These are phyloP conservation scores for Aspergillus clavatus DNA, from an alignment of 2,329 filamentous ascomycete species.

Conservation along the genomic window DNA sequence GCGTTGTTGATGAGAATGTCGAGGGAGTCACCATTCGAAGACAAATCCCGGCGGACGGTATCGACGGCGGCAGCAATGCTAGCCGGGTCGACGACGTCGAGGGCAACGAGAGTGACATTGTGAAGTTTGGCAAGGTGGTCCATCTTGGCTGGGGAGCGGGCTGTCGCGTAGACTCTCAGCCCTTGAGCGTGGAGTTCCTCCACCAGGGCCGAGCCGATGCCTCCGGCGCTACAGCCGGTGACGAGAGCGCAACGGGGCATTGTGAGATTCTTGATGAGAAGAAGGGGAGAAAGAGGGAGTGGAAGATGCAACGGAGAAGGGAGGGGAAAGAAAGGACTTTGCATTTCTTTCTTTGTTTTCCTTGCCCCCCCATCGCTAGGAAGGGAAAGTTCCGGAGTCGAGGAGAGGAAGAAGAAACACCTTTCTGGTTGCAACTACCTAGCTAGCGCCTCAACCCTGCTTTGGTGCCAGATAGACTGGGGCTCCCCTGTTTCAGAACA, in stretches of 20 bases:
- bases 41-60: constrained; percentile 7
- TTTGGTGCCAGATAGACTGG: too few relatives aligned
- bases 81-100: constrained; percentile 24
- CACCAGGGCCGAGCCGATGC: constrained; percentile 36
- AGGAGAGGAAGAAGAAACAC: too few relatives aligned
- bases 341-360: too few relatives aligned
- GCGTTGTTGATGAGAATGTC: constrained; percentile 43
- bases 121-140: constrained; percentile 12
- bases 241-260: constrained; percentile 25
- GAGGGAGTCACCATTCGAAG: constrained; percentile 28
- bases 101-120: constrained; percentile 22
- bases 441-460: too few relatives aligned
- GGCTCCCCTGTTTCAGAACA: too few relatives aligned
- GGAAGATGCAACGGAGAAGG: too few relatives aligned
- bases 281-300: too few relatives aligned
- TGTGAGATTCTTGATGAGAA: not conserved
- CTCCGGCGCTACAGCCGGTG: constrained; percentile 36
- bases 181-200: constrained; percentile 28
- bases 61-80: constrained; percentile 24
- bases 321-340: too few relatives aligned
- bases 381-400: too few relatives aligned
- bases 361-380: too few relatives aligned
- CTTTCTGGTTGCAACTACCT: too few relatives aligned
- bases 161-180: constrained; percentile 36
- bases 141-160: constrained; percentile 28